Base-by-base conservation (phyloP, 768 basidiomycete genomes). In the Tubosaeta sp. region DNA sequence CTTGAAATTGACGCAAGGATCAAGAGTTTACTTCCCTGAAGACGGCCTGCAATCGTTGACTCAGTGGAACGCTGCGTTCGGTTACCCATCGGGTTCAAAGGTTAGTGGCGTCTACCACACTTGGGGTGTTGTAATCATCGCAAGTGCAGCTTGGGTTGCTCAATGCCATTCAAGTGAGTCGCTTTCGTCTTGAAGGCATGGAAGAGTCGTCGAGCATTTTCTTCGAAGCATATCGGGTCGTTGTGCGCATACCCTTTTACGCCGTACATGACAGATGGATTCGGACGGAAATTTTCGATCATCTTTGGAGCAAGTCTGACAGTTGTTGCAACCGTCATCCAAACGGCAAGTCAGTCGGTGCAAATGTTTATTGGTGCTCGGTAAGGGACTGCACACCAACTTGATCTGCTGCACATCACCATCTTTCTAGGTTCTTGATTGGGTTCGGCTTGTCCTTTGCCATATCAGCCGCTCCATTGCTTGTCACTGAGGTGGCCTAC, bases 401-500 rank as follows among this genome's bases (percentile, higher is more conserved):
- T 7, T 14, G 16, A 18, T 38, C 9, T 24, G 24, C 24, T n/a
- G n/a, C 10, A 38, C 19, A 29, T 34, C 19, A 16, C 16, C 14
- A 7, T 22, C 9, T 6, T 4, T 9, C 19, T 7, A 53, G 70
- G 49, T 70, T 72, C 55, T 50, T 69, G 55, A 68, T 76, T 46
- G 76, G 75, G 10, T 75, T 77, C 53, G 74, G 75, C 21, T 66
- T 71, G 36, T 66, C 69, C 5, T 73, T 77, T 52, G 70, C 72
- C 11, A 60, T 64, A 12, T 68, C 67, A 43, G 70, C 78, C 30
- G 75, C 79, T 4, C 79, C 78, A 6, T 60, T 79, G 21, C 70
- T 80, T 16, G 67, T 80, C 51, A 74, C 76, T 34, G 78, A 82
- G 65, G 59, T 81, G 18, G 71, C 78, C 1, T 78, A 77, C 59